Evolutionary conservation across 2,329 filamentous ascomycete genomes (phyloP).

Genomic region (Xylariaceae sp.): DNA sequence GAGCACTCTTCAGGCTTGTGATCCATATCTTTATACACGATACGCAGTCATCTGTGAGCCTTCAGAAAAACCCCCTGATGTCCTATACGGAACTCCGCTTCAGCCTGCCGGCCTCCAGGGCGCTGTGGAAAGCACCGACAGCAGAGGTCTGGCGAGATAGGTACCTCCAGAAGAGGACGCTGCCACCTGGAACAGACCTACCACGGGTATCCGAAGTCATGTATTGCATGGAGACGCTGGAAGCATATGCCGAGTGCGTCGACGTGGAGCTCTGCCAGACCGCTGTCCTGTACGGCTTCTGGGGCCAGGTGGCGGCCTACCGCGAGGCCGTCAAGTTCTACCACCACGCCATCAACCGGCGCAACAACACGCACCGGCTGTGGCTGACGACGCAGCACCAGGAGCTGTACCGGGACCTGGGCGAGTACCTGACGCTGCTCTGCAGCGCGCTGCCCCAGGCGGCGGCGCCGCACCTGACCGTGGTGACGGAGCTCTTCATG

Average conservation of each 20-base stretch:
- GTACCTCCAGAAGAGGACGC: slow-evolving; percentile 15
- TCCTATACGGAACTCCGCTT: slow-evolving; percentile 20
- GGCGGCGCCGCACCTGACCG: slow-evolving; percentile 12
- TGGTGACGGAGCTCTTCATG: slow-evolving; percentile 19
- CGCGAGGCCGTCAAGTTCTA: slow-evolving; percentile 25
- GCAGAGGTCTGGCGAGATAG: slow-evolving; percentile 18
- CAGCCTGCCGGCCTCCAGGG: slow-evolving; percentile 16
- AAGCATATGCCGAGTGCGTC: slow-evolving; percentile 15
- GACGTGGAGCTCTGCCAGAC: slow-evolving; percentile 25
- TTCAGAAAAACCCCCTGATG: slow-evolving; percentile 16
- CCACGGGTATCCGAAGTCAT: slow-evolving; percentile 18
- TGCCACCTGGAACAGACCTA: slow-evolving; percentile 8
- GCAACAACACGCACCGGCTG: slow-evolving; percentile 14
- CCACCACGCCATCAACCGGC: slow-evolving; percentile 2
- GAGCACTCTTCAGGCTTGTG: slow-evolving; percentile 14
- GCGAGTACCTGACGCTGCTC: slow-evolving; percentile 17
- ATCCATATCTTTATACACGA: slow-evolving; percentile 20
- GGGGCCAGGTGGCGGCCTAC: slow-evolving; percentile 25
- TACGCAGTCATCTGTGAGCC: slow-evolving; percentile 15
- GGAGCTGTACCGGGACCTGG: slow-evolving; percentile 23
- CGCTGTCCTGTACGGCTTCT: slow-evolving; percentile 22
- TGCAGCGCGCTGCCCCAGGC: slow-evolving; percentile 6
- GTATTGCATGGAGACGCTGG: slow-evolving; percentile 13
- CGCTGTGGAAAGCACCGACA: slow-evolving; percentile 19
- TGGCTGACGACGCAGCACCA: slow-evolving; percentile 25